These are phyloP conservation scores for Moniliophthora roreri DNA, from an alignment of 1,284 basidiomycete genomes.

Conservation along the genomic window DNA sequence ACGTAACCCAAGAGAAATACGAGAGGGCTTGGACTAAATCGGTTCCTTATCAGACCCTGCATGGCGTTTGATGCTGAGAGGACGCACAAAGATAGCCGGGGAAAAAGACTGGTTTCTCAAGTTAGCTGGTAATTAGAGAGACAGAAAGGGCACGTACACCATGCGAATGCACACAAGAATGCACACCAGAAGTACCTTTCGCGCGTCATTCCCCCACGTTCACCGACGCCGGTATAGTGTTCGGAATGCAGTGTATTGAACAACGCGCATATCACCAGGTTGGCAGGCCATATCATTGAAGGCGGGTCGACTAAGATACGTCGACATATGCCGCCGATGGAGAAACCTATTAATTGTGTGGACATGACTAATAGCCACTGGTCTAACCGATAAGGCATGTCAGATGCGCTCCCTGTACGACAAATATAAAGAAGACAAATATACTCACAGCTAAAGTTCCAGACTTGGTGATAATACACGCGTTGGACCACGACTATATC, in stretches of 20 bases:
- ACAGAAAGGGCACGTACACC: slow-evolving; percentile 53
- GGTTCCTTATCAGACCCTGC: neutral
- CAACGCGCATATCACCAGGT: slow-evolving; percentile 71
- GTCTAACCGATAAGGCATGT: slow-evolving; percentile 10
- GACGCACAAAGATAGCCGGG: slow-evolving; percentile 65
- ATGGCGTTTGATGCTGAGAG: neutral
- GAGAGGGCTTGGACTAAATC: slow-evolving; percentile 53
- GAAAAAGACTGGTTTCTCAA: slow-evolving; percentile 41
- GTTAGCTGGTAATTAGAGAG: slow-evolving; percentile 23
- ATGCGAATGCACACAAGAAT: slow-evolving; percentile 53
- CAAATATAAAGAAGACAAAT: slow-evolving; percentile 25
- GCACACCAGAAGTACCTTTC: slow-evolving; percentile 68
- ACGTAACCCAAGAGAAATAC: slow-evolving; percentile 63
- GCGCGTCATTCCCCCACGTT: slow-evolving; percentile 67
- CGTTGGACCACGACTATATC: slow-evolving; percentile 65
- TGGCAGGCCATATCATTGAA: slow-evolving; percentile 83
- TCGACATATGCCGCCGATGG: slow-evolving; percentile 65
- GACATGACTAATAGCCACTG: slow-evolving; percentile 70
- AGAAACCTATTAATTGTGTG: slow-evolving; percentile 75
- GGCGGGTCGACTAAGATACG: slow-evolving; percentile 75
- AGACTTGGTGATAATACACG: slow-evolving; percentile 50
- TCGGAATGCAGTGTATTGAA: slow-evolving; percentile 65
- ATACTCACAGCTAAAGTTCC: slow-evolving; percentile 45
- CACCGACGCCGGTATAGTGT: slow-evolving; percentile 61
- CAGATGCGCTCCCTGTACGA: neutral